phyloP scores from a whole-genome alignment of 257 asterid genomes.

The Nicotiana tomentosiformis region DNA sequence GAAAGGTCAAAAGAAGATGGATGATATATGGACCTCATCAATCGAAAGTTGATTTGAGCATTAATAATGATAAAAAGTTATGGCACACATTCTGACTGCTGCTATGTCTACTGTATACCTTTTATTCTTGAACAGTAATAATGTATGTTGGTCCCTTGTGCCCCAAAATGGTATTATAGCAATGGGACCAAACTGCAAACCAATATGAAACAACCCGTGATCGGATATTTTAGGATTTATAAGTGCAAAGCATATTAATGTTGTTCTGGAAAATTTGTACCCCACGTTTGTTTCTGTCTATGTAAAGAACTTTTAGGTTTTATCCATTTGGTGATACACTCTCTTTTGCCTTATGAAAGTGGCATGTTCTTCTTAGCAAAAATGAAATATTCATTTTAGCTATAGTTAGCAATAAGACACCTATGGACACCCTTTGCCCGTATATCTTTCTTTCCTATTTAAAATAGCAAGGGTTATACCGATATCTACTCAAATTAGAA shows the following conservation, averaged over 20 bases:
- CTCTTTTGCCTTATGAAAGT: background rate
- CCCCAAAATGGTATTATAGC: conserved; percentile 3
- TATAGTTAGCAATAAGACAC: background rate
- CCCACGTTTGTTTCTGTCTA: background rate
- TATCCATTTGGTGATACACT: background rate
- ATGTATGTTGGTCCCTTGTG: conserved; percentile 8
- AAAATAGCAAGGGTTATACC: background rate
- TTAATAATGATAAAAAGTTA: background rate
- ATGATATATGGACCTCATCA: background rate
- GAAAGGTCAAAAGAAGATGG: background rate
- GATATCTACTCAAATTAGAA: background rate
- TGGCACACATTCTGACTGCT: background rate
- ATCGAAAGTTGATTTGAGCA: background rate
- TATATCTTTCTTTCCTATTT: background rate
- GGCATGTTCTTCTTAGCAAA: background rate
- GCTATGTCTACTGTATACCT: conserved; percentile 4
- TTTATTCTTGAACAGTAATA: background rate
- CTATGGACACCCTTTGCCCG: background rate
- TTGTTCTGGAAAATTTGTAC: background rate
- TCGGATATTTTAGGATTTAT: conserved; percentile 15
- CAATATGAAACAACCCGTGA: conserved; percentile 34
- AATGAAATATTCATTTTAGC: background rate
- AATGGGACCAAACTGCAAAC: conserved; percentile 12
- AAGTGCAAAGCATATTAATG: background rate
- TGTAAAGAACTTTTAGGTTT: background rate